These are phyloP conservation scores for Collybiopsis confluens DNA, from an alignment of 768 basidiomycete species.

Conservation along the genomic window DNA sequence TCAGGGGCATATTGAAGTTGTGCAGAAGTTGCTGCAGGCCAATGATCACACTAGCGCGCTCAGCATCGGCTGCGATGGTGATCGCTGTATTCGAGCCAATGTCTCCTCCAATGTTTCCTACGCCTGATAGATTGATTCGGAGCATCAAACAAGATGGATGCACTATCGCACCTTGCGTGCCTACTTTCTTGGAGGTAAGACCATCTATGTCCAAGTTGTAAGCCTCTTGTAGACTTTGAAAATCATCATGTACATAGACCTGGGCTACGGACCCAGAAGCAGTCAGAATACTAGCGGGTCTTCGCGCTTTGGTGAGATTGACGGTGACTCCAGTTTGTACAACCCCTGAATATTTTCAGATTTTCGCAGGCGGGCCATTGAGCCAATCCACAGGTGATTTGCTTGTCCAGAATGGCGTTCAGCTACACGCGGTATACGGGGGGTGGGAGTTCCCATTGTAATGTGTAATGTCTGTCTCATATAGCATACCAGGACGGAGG, in stretches of 20 bases:
- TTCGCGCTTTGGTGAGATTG: neutral
- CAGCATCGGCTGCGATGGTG: neutral
- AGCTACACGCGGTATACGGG: constrained; percentile 13
- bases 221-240: neutral
- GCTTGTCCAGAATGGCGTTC: constrained; percentile 21
- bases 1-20: no score
- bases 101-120: neutral
- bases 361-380: constrained; percentile 3
- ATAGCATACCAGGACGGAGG: no score
- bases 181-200: constrained; percentile 23
- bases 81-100: constrained; percentile 5
- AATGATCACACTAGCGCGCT: no score
- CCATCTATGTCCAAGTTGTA: no score
- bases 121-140: constrained; percentile 11
- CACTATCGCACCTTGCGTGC: constrained; percentile 16
- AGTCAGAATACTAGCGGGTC: constrained; percentile 1
- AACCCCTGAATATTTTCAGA: no score
- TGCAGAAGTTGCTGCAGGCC: no score
- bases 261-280: constrained; percentile 7
- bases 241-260: neutral
- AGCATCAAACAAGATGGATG: constrained; percentile 12
- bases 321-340: no score
- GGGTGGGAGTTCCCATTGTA: no score
- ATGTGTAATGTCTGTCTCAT: constrained; percentile 4
- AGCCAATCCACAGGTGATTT: constrained; percentile 25